phyloP scores from a whole-genome alignment of 2,329 filamentous ascomycete genomes.

The Alternaria gansuensis region DNA sequence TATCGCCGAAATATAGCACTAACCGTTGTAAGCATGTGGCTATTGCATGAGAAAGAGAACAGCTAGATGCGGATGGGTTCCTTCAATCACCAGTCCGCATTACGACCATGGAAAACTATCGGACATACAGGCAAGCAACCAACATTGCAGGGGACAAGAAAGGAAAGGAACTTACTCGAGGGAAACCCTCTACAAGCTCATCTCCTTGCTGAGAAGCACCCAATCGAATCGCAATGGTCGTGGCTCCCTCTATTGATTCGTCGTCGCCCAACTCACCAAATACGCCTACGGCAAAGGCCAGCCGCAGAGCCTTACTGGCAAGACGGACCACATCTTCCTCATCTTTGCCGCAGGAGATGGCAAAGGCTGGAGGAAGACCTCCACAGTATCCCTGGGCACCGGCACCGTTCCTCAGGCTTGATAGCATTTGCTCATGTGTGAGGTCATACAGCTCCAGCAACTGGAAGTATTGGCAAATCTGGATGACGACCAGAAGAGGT shows the following conservation, averaged over 20 bases:
- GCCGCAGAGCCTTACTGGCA: constrained; percentile 21
- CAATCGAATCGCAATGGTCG: constrained; percentile 32
- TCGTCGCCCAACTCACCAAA: constrained; percentile 30
- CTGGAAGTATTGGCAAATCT: constrained; percentile 36
- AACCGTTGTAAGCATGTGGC: constrained; percentile 9
- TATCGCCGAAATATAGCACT: constrained; percentile 34
- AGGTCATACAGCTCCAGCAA: constrained; percentile 22
- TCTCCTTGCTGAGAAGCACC: constrained; percentile 26
- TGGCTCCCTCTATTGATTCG: constrained; percentile 21
- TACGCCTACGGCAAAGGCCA: constrained; percentile 24
- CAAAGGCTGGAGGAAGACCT: constrained; percentile 23
- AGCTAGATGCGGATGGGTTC: neutral
- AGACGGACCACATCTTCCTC: constrained; percentile 26
- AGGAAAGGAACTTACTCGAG: constrained; percentile 26
- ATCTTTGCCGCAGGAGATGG: constrained; percentile 25
- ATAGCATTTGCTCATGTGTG: constrained; percentile 24
- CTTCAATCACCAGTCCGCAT: neutral
- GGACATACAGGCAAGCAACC: neutral
- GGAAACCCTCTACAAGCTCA: constrained; percentile 26
- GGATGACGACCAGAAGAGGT: constrained; percentile 33
- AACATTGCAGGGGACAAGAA: neutral
- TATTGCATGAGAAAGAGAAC: neutral
- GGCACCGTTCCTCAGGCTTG: constrained; percentile 20
- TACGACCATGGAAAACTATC: neutral
- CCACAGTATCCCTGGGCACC: constrained; percentile 31